These are phyloP conservation scores for Macrolepiota albuminosa DNA, from an alignment of 768 basidiomycete species.

Conservation along the genomic window DNA sequence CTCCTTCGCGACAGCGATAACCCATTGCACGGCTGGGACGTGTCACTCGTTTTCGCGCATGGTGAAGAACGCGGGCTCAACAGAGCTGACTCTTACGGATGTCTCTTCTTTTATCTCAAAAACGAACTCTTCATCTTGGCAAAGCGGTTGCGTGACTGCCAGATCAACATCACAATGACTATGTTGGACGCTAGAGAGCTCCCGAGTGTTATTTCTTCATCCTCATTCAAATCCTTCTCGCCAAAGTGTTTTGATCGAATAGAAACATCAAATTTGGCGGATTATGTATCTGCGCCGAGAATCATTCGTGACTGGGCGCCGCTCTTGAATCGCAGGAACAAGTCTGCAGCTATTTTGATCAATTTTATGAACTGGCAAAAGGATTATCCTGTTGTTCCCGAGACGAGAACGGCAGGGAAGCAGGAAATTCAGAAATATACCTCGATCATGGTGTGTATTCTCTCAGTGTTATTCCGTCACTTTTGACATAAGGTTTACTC, in stretches of 20 bases:
- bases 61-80: slow-evolving; percentile 25
- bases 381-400: slow-evolving; percentile 1
- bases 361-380: slow-evolving; percentile 26
- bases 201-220: slow-evolving; percentile 22
- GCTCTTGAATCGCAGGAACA: slow-evolving; percentile 23
- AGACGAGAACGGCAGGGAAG: neutral
- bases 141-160: slow-evolving; percentile 21
- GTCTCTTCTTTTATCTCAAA: slow-evolving; percentile 32
- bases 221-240: slow-evolving; percentile 20
- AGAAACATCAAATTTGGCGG: slow-evolving; percentile 23
- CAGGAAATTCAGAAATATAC: slow-evolving; percentile 11
- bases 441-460: slow-evolving; percentile 14
- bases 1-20: slow-evolving; percentile 31
- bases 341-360: slow-evolving; percentile 21
- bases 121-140: slow-evolving; percentile 24
- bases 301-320: slow-evolving; percentile 26
- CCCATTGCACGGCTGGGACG: slow-evolving; percentile 39
- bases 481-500: neutral
- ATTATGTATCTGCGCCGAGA: slow-evolving; percentile 17
- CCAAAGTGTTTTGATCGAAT: slow-evolving; percentile 26
- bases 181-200: slow-evolving; percentile 30
- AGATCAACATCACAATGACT: slow-evolving; percentile 24
- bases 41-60: slow-evolving; percentile 25
- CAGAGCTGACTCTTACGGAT: slow-evolving; percentile 25
- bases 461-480: neutral